Base-by-base conservation (phyloP, 1,284 basidiomycete species). In the Bondarzewia mesenterica region DNA sequence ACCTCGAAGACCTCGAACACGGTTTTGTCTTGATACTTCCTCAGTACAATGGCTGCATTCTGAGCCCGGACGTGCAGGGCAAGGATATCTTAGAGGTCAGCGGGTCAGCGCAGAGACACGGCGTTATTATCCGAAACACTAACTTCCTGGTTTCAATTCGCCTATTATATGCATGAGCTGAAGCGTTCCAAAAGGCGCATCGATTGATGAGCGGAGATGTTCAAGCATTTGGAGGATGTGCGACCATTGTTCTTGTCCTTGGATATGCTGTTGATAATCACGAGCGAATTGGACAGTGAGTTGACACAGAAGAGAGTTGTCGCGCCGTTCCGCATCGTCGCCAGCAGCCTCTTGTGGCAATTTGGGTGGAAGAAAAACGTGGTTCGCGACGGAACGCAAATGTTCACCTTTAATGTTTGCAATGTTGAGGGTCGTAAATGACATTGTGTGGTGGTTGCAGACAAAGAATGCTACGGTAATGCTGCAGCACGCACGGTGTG, bases 1-100 rank as follows among this genome's bases (percentile, higher is more conserved):
- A 66, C 66, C 51, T 74, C 69, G 50, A 75, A 77, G 14, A 60
- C 58, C 51, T 75, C 72, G 44, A 71, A 66, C 5, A 60, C 56
- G 1, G 63, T 59, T 4, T 52, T 42, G 0, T 53, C 47, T 2
- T 42, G 14, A 12, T 47, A 37, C 42, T 61, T 62, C 25, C 69
- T 63, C 22, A 75, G 44, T 8, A 75, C 58, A 4, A 76, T 47
- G 16, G 61, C 70, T 1, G 73, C 68, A 48, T 76, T 75, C 53
- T 76, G 74, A 1, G 63, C 62, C 15, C 63, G 58, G 18, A 75
- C 62, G 14, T 66, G 58, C 22, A 73, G 54, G 2, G 59, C 59
- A 15, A 69, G 45, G 12, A 65, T 44, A 14, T 52, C 56, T 57
- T n/a, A 21, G 23, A 22, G 32, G 5, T 1, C 5, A 4, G 29